A percentile compares a stretch with the other conserved stretches of the same genome.
phyloP scores from a whole-genome alignment of 306 rosid species.

The Elaeagnus macrophylla region DNA sequence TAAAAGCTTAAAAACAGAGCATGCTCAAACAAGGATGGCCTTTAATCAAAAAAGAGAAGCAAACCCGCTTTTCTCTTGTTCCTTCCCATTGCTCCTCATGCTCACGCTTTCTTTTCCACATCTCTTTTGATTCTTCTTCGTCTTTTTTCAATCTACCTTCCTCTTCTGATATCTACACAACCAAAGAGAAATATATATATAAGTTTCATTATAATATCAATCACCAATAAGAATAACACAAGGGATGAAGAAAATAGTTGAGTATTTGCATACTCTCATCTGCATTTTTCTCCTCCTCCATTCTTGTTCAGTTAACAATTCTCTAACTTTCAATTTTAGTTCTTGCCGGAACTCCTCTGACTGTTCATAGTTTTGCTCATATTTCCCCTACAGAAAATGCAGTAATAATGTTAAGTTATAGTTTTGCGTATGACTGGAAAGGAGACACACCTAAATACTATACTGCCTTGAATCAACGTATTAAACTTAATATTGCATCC shows the following conservation, averaged over 20 bases:
- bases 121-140: constrained; percentile 91
- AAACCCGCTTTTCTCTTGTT: constrained; percentile 89
- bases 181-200: constrained; percentile 18
- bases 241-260: neutral
- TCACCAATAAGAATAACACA: neutral
- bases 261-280: constrained; percentile 68
- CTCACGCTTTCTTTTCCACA: constrained; percentile 98
- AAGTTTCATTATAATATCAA: constrained; percentile 15
- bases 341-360: constrained; percentile 85
- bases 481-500: too few relatives aligned
- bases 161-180: constrained; percentile 82
- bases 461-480: neutral
- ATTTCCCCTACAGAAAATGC: constrained; percentile 61
- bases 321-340: constrained; percentile 82
- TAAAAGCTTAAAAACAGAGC: neutral
- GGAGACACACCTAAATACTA: neutral
- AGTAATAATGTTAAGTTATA: constrained; percentile 4
- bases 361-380: constrained; percentile 69
- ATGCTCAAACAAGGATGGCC: neutral
- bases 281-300: constrained; percentile 99
- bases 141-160: constrained; percentile 95
- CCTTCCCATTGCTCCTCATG: constrained; percentile 99
- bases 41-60: constrained; percentile 21
- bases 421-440: neutral
- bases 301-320: constrained; percentile 90